Evolutionary conservation across 805 yeast genomes (phyloP), one percentile per base, ranked within the genome.

Genomic region (Lachancea waltii): DNA sequence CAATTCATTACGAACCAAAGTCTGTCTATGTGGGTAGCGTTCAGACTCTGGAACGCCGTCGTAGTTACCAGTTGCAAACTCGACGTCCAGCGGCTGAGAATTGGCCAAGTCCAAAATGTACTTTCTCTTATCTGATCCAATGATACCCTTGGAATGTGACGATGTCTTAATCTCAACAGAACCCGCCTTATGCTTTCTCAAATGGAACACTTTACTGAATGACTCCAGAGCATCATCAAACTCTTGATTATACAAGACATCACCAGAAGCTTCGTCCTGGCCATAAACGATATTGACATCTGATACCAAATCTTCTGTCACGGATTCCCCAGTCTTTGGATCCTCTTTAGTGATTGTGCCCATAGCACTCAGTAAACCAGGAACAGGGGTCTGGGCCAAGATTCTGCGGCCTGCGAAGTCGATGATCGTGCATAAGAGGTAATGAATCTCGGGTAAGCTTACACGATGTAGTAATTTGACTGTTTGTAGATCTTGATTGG

Each of bases 361-460:
- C 52, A 64, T 51, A 8, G 65, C 63, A 7, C 61, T 49, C 40
- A 66, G 64, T 27, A 69, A 57, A 43, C 97, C 97, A 11, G 98
- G 98, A 30, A 90, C 95, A 9, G 96, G 95, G 10, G 95, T 85
- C 66, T 90, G 97, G 59, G 95, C 85, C 26, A 90, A 72, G 25
- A 90, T 69, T 60, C 97, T 75, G 52, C 77, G 81, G 44, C 97
- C 98, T 54, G 84, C 78, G 64, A 76, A 90, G 61, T 90, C 97
- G 40, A 90, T 85, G 42, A 87, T 72, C n/a, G 89, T 72, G 3
- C 97, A 84, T 50, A 85, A 75, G 43, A 90, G 68, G 36, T 81
- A 80, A 53, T 77, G 75, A 27, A 87, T 68, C 31, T 79, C 85
- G 8, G 64, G 64, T 23, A 76, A 54, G 50, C 82, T 85, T 30